Conservation (phyloP, 495 filamentous ascomycete genomes). For the Tetracladium marchalianum region DNA sequence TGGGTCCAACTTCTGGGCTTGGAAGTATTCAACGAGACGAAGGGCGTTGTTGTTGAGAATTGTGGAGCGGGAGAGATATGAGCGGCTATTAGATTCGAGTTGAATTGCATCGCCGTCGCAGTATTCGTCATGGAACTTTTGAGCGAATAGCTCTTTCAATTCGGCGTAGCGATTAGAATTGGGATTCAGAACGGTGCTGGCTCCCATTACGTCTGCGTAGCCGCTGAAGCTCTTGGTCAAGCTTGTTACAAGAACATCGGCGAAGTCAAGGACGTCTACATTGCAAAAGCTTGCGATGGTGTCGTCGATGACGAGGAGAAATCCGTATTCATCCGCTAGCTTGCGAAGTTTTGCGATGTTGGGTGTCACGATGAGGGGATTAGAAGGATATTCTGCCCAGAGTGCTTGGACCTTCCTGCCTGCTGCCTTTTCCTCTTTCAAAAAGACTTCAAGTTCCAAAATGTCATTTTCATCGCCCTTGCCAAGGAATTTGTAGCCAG, state of each 20-base stretch:
- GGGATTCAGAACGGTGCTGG: constrained; percentile 31
- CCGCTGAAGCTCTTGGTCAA: constrained; percentile 43
- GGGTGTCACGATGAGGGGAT: constrained; percentile 21
- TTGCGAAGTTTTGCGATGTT: constrained; percentile 20
- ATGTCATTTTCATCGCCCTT: constrained; percentile 16
- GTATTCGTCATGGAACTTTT: constrained; percentile 28
- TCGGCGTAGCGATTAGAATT: constrained; percentile 18
- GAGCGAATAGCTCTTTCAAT: constrained; percentile 21
- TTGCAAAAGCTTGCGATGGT: constrained; percentile 27
- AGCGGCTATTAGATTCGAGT: constrained; percentile 30
- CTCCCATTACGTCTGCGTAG: constrained; percentile 42
- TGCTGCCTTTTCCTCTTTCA: constrained; percentile 11
- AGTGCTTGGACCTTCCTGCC: constrained; percentile 20
- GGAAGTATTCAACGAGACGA: constrained; percentile 26
- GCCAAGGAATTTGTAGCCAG: constrained; percentile 14
- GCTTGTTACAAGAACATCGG: constrained; percentile 35
- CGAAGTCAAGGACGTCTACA: constrained; percentile 26
- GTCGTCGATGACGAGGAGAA: constrained; percentile 25
- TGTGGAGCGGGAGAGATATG: constrained; percentile 28
- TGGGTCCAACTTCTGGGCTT: constrained; percentile 9
- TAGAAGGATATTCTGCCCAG: constrained; percentile 25
- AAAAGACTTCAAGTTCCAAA: constrained; percentile 13
- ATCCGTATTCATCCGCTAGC: constrained; percentile 22
- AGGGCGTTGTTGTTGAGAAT: constrained; percentile 34
- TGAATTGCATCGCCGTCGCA: constrained; percentile 29